Base-by-base conservation (phyloP, 2,329 filamentous ascomycete species). In the Bertia moriformis region DNA sequence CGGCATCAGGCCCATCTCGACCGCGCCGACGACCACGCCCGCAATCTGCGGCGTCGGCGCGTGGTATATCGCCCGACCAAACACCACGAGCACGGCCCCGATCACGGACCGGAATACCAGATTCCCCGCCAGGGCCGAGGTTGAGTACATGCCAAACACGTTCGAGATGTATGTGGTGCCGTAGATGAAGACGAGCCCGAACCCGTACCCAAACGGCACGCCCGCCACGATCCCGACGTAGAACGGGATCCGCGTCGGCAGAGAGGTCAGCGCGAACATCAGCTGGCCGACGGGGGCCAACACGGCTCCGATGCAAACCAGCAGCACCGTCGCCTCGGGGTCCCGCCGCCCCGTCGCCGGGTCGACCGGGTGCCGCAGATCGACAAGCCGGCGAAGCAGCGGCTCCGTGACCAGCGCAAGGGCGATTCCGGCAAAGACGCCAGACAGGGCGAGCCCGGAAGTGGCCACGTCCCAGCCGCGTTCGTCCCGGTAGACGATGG, bases 81-180 rank as follows among this genome's bases (percentile, higher is more conserved):
- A 71, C 2, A 81, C 59, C 0, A 76, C 76, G 15, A 80, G 53
- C 0, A 69, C 63, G 20, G 73, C 76, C 14, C 75, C 76, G 39
- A 79, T 55, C 1, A 70, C 55, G 35, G 65, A 69, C 24, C 76
- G 58, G 4, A 78, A 59, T 1, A 81, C 72, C 0, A 73, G 66
- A 43, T 80, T 80, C 0, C 75, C 75, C 0, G 75, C 76, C 41
- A 79, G 58, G 0, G 76, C 75, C 3, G 66, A 72, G 0, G 76
- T 75, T 10, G 75, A 73, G 45, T 76, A 81, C 47, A 79, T 70
- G 17, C 71, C 72, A 44, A 79, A 81, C n/a, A 66, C 71, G 45
- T 71, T 61, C 0, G 75, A 71, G 12, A 81, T 58, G 50, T 81
- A 81, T 41, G 73, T 79, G 1, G 64, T 68, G 0, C 71, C 67